phyloP scores from a whole-genome alignment of 2,329 filamentous ascomycete species.

The Xylariaceae sp. region DNA sequence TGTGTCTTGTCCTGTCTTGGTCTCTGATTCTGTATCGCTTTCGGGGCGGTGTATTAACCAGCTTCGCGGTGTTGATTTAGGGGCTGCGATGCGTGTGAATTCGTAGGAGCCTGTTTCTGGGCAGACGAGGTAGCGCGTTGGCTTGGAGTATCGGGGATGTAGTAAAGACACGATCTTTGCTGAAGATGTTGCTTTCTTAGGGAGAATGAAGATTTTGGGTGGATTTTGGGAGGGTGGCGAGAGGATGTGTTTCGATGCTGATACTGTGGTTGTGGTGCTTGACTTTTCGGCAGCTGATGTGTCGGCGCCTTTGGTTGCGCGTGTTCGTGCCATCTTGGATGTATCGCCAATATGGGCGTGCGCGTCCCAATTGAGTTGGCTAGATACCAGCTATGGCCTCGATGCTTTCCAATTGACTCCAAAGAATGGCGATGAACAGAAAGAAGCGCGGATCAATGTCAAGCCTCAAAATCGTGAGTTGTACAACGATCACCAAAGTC shows the following conservation, averaged over 20 bases:
- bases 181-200: slow-evolving; percentile 49
- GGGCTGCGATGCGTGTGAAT: slow-evolving; percentile 56
- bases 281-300: slow-evolving; percentile 28
- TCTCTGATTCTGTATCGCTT: background rate
- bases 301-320: slow-evolving; percentile 42
- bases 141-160: slow-evolving; percentile 54
- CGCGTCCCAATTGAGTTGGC: too few relatives aligned
- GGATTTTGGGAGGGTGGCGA: slow-evolving; percentile 41
- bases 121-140: slow-evolving; percentile 61
- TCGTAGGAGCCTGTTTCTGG: slow-evolving; percentile 63
- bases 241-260: slow-evolving; percentile 38
- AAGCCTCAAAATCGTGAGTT: too few relatives aligned
- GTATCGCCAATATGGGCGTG: background rate
- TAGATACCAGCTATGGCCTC: too few relatives aligned
- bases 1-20: slow-evolving; percentile 19
- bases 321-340: slow-evolving; percentile 46
- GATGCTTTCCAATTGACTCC: too few relatives aligned
- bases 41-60: slow-evolving; percentile 54
- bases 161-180: slow-evolving; percentile 59
- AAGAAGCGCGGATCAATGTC: too few relatives aligned
- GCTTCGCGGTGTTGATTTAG: slow-evolving; percentile 54
- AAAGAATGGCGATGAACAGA: too few relatives aligned
- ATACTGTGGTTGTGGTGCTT: slow-evolving; percentile 21
- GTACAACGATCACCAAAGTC: too few relatives aligned
- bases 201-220: slow-evolving; percentile 60